Conservation (phyloP, 2,329 filamentous ascomycete genomes). For the Pestalotiopsis sp. region DNA sequence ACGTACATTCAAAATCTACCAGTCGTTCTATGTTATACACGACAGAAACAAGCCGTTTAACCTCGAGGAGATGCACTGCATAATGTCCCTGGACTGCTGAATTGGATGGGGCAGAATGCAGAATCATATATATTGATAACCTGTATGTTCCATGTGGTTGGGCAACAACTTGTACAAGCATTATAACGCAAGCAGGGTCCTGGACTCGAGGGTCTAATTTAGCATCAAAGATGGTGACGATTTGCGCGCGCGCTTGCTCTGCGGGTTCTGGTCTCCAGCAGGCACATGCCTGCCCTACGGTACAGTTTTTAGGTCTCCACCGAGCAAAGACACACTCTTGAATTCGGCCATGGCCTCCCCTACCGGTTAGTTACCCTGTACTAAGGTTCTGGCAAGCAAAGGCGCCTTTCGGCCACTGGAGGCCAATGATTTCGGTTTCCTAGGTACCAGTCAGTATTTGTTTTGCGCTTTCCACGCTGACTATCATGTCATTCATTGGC, state of each 20-base stretch:
- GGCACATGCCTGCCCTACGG: neutral
- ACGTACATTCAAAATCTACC: too few relatives aligned
- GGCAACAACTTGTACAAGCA: neutral
- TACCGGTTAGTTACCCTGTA: neutral
- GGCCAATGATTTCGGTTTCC: too few relatives aligned
- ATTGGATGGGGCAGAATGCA: too few relatives aligned
- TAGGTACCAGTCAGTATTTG: too few relatives aligned
- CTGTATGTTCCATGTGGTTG: neutral
- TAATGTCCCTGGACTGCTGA: too few relatives aligned
- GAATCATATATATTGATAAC: neutral
- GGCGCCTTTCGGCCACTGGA: neutral
- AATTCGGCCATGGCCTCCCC: neutral
- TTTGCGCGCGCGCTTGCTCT: neutral
- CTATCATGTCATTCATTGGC: too few relatives aligned
- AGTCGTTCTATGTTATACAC: too few relatives aligned
- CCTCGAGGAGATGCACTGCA: too few relatives aligned
- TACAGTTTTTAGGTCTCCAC: neutral
- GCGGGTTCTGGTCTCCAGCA: neutral
- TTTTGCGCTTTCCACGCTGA: too few relatives aligned
- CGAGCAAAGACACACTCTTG: neutral
- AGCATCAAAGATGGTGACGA: neutral
- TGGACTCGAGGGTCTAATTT: neutral
- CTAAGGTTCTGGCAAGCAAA: neutral
- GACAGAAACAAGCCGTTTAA: too few relatives aligned
- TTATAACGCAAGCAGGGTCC: neutral